These are phyloP conservation scores for Chamaecyparis obtusa DNA, from an alignment of 75 land plant species.

Conservation along the genomic window DNA sequence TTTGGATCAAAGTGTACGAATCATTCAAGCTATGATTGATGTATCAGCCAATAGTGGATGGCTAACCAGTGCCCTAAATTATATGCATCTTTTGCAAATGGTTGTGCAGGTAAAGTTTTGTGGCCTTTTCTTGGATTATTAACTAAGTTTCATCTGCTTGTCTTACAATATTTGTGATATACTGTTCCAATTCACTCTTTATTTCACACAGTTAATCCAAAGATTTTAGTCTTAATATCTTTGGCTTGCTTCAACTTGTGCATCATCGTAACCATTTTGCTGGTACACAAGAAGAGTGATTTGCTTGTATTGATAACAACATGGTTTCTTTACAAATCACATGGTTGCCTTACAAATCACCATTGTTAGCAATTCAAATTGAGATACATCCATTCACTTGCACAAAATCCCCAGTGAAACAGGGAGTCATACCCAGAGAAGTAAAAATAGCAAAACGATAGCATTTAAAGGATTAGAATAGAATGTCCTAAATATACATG, in stretches of 20 bases:
- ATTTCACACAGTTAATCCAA: background rate
- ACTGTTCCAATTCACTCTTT: background rate
- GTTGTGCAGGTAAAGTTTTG: constrained; percentile 78
- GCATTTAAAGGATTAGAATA: background rate
- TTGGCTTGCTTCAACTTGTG: background rate
- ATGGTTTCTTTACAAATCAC: background rate
- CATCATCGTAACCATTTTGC: background rate
- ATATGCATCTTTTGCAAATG: constrained; percentile 97
- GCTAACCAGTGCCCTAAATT: constrained; percentile 77
- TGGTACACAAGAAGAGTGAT: background rate
- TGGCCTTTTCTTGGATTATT: background rate
- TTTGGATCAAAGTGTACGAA: constrained; percentile 95
- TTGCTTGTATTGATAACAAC: background rate
- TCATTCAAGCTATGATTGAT: constrained; percentile 98
- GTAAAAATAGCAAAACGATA: background rate
- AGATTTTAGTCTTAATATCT: background rate
- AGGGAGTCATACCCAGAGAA: background rate
- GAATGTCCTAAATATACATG: background rate
- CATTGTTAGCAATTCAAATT: background rate
- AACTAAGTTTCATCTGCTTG: background rate
- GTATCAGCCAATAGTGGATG: constrained; percentile 98
- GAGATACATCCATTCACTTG: background rate
- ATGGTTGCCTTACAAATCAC: background rate
- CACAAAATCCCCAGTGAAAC: background rate
- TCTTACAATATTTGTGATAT: background rate